These are phyloP conservation scores for Trametes cinnabarina DNA, from an alignment of 768 basidiomycete species.

Conservation along the genomic window DNA sequence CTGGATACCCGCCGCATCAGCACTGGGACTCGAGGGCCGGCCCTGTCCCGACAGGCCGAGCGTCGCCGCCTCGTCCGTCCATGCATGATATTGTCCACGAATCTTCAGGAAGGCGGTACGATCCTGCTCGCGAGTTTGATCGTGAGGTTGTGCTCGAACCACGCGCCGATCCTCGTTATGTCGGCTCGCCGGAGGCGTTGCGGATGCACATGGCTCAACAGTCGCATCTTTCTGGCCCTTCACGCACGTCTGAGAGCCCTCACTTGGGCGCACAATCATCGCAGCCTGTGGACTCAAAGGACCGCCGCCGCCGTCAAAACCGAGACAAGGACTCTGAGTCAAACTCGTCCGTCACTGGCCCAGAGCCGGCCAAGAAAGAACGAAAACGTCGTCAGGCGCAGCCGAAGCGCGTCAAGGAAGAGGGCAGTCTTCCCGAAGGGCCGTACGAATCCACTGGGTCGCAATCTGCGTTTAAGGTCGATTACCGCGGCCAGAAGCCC, in stretches of 20 bases:
- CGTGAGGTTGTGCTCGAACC: slow-evolving; percentile 22
- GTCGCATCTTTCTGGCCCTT: slow-evolving; percentile 13
- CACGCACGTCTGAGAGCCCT: slow-evolving; percentile 62
- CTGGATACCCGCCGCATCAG: slow-evolving; percentile 30
- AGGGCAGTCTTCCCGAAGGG: slow-evolving; percentile 28
- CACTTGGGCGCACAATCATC: slow-evolving; percentile 29
- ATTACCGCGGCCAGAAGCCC: slow-evolving; percentile 31
- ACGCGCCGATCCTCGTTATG: slow-evolving; percentile 34
- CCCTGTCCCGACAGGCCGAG: slow-evolving; percentile 27
- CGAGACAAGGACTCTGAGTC: slow-evolving; percentile 48
- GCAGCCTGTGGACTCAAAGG: slow-evolving; percentile 44
- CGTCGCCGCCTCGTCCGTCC: slow-evolving; percentile 14
- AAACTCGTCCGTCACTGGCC: slow-evolving; percentile 15
- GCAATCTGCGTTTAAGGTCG: slow-evolving; percentile 21
- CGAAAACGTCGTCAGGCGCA: slow-evolving; percentile 45
- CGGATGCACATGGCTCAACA: slow-evolving; percentile 22
- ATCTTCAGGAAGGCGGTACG: slow-evolving; percentile 53
- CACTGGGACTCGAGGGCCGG: slow-evolving; percentile 62
- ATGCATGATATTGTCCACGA: slow-evolving; percentile 33
- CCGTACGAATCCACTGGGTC: slow-evolving; percentile 13
- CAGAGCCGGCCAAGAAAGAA: slow-evolving; percentile 55
- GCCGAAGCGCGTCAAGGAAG: slow-evolving; percentile 36
- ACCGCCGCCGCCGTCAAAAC: slow-evolving; percentile 41
- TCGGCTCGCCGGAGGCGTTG: slow-evolving; percentile 26
- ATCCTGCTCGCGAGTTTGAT: slow-evolving; percentile 49